A percentile compares a stretch with the other conserved stretches of the same genome.
phyloP scores from a whole-genome alignment of 306 rosid species.

The Dalbergia cochinchinensis region DNA sequence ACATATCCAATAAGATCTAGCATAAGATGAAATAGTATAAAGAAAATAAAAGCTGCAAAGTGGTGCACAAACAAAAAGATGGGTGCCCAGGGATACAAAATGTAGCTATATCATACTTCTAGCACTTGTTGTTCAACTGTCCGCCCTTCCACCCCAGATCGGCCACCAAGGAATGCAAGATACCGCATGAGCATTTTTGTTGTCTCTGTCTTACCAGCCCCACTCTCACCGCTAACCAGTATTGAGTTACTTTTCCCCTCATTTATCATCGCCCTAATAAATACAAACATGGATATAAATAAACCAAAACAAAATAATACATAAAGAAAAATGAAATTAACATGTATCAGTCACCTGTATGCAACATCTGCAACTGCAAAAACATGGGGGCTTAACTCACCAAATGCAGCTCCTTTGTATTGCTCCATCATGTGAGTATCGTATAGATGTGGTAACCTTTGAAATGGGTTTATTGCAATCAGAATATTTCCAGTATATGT shows the following conservation, averaged over 20 bases:
- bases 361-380: constrained; percentile 99
- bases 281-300: constrained; percentile 42
- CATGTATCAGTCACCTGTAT: constrained; percentile 70
- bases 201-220: constrained; percentile 99
- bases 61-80: constrained; percentile 22
- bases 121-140: constrained; percentile 99
- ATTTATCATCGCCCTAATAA: constrained; percentile 89
- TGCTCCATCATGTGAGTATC: constrained; percentile 99
- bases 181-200: constrained; percentile 99
- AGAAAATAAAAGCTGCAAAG: constrained; percentile 9
- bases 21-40: constrained; percentile 39
- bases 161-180: constrained; percentile 99
- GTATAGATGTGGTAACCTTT: constrained; percentile 95
- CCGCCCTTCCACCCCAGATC: constrained; percentile 99
- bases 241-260: constrained; percentile 99
- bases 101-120: constrained; percentile 69
- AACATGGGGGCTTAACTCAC: constrained; percentile 99
- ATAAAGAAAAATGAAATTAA: constrained; percentile 19
- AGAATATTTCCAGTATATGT: constrained; percentile 98
- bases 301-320: constrained; percentile 26
- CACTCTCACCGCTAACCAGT: constrained; percentile 99
- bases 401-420: constrained; percentile 95
- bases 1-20: constrained; percentile 27
- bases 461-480: constrained; percentile 98
- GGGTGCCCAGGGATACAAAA: constrained; percentile 37